Evolutionary conservation across 75 land plant genomes (phyloP).

Genomic region (Cunninghamia lanceolata): DNA sequence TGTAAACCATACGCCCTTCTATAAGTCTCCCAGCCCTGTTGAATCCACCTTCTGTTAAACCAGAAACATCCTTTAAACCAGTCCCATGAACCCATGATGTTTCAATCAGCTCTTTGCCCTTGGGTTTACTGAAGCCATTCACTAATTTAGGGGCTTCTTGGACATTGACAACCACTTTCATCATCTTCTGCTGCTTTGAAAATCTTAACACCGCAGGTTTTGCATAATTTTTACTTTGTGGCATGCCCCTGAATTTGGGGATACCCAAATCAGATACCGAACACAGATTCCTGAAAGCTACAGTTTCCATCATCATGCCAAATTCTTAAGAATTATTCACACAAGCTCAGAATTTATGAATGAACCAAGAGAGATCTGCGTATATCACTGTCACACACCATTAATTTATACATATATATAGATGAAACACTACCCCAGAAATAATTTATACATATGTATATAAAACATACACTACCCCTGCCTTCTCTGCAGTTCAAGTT

Average conservation of each 20-base stretch:
- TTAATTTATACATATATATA: not conserved
- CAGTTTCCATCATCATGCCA: not conserved
- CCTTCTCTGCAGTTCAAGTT: too few relatives aligned
- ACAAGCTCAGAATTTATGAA: not conserved
- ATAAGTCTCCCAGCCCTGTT: constrained; percentile 36
- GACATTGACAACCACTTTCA: not conserved
- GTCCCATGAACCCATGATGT: not conserved
- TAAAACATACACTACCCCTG: too few relatives aligned
- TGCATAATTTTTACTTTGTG: not conserved
- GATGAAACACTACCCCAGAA: too few relatives aligned
- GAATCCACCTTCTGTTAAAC: constrained; percentile 18
- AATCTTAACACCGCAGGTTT: not conserved
- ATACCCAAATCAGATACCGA: not conserved
- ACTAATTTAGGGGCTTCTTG: constrained; percentile 6
- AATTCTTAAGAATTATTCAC: not conserved
- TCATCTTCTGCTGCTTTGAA: not conserved
- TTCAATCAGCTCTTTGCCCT: not conserved
- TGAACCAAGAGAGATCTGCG: not conserved
- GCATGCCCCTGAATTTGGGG: not conserved
- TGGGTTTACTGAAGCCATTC: constrained; percentile 1
- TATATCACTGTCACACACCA: not conserved
- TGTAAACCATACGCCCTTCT: constrained; percentile 33
- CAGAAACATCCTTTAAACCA: not conserved
- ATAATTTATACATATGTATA: too few relatives aligned
- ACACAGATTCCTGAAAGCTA: not conserved